Percentiles rank a stretch among this genome's conserved stretches.
Conservation (phyloP, 2,329 filamentous ascomycete species). For the Aspergillus pseudonomiae region DNA sequence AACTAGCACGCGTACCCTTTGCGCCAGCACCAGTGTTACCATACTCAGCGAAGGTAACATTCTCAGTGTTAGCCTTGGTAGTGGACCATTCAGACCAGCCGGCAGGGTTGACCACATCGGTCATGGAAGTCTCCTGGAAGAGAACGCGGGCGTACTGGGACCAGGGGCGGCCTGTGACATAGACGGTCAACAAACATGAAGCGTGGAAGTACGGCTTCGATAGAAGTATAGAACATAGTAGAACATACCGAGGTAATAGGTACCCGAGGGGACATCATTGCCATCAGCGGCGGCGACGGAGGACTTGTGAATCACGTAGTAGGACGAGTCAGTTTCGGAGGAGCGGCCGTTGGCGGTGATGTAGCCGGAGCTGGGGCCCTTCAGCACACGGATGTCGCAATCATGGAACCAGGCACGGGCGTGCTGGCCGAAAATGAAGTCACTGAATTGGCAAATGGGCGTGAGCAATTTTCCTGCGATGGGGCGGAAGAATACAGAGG, state of each 20-base stretch:
- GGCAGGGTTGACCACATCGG: slow-evolving; percentile 58
- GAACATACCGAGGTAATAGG: slow-evolving; percentile 13
- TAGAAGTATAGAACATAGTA: neutral
- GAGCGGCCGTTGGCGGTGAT: slow-evolving; percentile 52
- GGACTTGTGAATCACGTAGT: slow-evolving; percentile 61
- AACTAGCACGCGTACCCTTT: slow-evolving; percentile 55
- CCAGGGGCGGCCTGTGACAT: slow-evolving; percentile 11
- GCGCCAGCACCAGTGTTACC: slow-evolving; percentile 61
- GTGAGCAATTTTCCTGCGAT: neutral
- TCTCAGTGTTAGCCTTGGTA: slow-evolving; percentile 51
- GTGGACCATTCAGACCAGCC: slow-evolving; percentile 63
- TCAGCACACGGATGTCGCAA: slow-evolving; percentile 52
- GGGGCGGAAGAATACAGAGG: too few relatives aligned
- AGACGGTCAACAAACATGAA: neutral
- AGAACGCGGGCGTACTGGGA: slow-evolving; percentile 13
- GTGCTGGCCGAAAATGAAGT: slow-evolving; percentile 63
- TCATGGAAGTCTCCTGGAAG: slow-evolving; percentile 14
- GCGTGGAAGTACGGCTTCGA: neutral
- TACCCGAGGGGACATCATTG: slow-evolving; percentile 10
- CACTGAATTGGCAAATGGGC: slow-evolving; percentile 25
- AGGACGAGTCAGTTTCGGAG: slow-evolving; percentile 44
- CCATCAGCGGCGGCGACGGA: slow-evolving; percentile 36
- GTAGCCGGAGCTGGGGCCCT: slow-evolving; percentile 40
- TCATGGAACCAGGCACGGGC: slow-evolving; percentile 57
- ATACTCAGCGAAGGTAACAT: slow-evolving; percentile 63